Conservation (phyloP, 768 basidiomycete species). For the Macrolepiota albuminosa region DNA sequence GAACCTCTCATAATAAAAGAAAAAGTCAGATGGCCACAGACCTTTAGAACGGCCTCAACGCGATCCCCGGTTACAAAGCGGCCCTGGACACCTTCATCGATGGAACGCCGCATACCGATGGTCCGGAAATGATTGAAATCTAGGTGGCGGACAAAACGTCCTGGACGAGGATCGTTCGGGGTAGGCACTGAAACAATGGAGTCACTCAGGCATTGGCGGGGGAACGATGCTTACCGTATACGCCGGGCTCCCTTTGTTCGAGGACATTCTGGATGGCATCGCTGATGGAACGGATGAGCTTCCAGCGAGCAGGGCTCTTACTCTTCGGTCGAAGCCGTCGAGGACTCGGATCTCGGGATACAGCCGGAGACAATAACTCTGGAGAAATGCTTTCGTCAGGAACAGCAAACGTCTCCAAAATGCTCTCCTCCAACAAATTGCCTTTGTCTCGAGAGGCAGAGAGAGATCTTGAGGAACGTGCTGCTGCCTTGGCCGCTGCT, state of each 20-base stretch:
- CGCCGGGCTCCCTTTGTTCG: slow-evolving; percentile 55
- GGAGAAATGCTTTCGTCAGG: slow-evolving; percentile 70
- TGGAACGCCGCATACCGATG: slow-evolving; percentile 89
- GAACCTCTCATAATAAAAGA: not conserved
- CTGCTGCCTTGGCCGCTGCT: slow-evolving; percentile 59
- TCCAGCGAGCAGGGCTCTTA: slow-evolving; percentile 81
- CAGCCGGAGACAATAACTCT: slow-evolving; percentile 73
- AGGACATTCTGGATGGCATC: slow-evolving; percentile 73
- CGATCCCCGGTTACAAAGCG: slow-evolving; percentile 93
- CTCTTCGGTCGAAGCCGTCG: slow-evolving; percentile 71
- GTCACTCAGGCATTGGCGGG: too few relatives aligned
- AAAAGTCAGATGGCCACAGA: slow-evolving; percentile 23
- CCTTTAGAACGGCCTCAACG: slow-evolving; percentile 74
- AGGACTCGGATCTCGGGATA: slow-evolving; percentile 82
- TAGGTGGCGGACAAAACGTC: slow-evolving; percentile 78
- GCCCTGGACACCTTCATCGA: slow-evolving; percentile 83
- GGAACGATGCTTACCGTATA: slow-evolving; percentile 50
- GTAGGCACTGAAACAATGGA: slow-evolving; percentile 48
- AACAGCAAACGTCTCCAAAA: slow-evolving; percentile 51
- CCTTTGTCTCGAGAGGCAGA: slow-evolving; percentile 31
- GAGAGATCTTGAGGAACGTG: slow-evolving; percentile 38
- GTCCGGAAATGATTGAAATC: slow-evolving; percentile 98
- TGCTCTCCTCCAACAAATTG: slow-evolving; percentile 52
- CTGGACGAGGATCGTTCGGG: slow-evolving; percentile 66
- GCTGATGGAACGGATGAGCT: slow-evolving; percentile 72